A percentile compares a stretch with the other conserved stretches of the same genome.
Conservation (phyloP, 345 rosid species). For the Schrenkiella parvula region DNA sequence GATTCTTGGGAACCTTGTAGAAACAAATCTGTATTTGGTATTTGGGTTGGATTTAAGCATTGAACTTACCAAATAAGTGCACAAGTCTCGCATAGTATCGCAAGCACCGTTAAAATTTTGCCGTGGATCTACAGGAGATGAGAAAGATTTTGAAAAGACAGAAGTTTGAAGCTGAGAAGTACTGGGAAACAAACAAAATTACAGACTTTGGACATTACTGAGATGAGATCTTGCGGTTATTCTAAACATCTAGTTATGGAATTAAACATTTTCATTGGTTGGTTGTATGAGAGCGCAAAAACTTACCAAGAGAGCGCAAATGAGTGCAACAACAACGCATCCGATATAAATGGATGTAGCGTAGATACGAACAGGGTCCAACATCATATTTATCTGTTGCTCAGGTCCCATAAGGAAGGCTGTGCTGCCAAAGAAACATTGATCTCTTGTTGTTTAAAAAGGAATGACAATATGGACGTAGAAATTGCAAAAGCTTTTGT, state of each 20-base stretch:
- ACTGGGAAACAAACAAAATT: neutral
- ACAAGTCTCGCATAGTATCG: slow-evolving; percentile 76
- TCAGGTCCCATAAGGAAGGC: slow-evolving; percentile 80
- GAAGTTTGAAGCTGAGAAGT: neutral
- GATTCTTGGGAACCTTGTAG: neutral
- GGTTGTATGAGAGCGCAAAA: slow-evolving; percentile 1
- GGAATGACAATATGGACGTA: neutral
- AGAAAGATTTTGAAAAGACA: neutral
- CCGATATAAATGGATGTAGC: slow-evolving; percentile 79
- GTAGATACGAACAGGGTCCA: slow-evolving; percentile 63
- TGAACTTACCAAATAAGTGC: slow-evolving; percentile 80
- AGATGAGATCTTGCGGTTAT: neutral
- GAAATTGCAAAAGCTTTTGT: neutral
- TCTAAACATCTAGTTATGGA: neutral
- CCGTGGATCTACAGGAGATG: slow-evolving; percentile 63
- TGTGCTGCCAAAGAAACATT: slow-evolving; percentile 75
- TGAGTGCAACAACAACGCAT: slow-evolving; percentile 64
- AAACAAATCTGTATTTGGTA: neutral
- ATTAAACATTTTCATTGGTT: neutral
- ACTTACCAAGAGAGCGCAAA: slow-evolving; percentile 84
- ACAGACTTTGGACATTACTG: neutral
- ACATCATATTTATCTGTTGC: slow-evolving; percentile 84
- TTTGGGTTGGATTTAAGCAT: neutral
- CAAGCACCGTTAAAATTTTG: slow-evolving; percentile 70
- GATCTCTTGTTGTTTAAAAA: slow-evolving; percentile 19